Conservation (phyloP, 371 early-diverging fungal species). For the Blakeslea trispora region DNA sequence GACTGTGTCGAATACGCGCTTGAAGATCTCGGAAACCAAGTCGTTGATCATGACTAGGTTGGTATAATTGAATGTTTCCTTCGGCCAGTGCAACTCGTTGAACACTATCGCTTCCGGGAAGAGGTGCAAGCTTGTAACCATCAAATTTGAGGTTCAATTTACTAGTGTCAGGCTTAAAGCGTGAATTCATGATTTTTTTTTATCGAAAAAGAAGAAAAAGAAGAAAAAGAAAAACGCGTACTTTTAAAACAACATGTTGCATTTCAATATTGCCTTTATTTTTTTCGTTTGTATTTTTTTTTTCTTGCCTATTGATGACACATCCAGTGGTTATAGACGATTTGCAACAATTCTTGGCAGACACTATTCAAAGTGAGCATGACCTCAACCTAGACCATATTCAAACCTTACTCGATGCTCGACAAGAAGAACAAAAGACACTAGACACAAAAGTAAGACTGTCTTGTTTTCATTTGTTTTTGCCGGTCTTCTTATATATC, state of each 20-base stretch:
- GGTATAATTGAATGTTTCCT: conserved; percentile 5
- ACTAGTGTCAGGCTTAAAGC: conserved; percentile 7
- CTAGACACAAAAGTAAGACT: conserved; percentile 26
- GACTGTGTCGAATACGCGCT: conserved; percentile 70
- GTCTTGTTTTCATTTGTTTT: background rate
- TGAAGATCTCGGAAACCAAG: conserved; percentile 65
- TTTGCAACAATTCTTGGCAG: background rate
- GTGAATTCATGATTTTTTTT: conserved; percentile 16
- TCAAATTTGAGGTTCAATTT: conserved; percentile 67
- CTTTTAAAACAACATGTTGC: too few species aligned
- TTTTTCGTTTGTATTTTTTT: background rate
- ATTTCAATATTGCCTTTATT: background rate
- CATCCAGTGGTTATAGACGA: background rate
- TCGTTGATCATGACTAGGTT: conserved; percentile 17
- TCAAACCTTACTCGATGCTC: conserved; percentile 15
- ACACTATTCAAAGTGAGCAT: conserved; percentile 1
- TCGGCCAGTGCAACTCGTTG: conserved; percentile 31
- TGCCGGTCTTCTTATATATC: background rate
- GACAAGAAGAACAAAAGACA: conserved; percentile 16
- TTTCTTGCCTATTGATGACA: conserved; percentile 1
- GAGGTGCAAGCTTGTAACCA: conserved; percentile 64
- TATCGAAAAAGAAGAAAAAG: background rate
- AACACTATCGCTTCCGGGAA: conserved; percentile 41
- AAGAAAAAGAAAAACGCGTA: background rate
- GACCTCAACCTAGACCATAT: conserved; percentile 12